Evolutionary conservation across 1,284 basidiomycete genomes (phyloP).

Genomic region (Gomphus bonarii): DNA sequence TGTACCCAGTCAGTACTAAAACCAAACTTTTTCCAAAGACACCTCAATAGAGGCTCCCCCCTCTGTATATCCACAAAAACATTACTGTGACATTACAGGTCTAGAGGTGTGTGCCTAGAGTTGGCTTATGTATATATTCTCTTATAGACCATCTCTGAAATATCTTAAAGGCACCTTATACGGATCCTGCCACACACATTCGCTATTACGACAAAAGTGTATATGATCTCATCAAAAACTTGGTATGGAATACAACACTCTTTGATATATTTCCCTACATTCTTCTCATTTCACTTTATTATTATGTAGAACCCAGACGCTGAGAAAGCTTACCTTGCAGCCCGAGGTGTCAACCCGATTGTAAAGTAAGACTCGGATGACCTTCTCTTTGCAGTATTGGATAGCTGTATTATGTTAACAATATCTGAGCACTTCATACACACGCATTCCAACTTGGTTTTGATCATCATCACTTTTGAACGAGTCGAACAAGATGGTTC

Average conservation of each 20-base stretch:
- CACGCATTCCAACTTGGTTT: too few relatives aligned
- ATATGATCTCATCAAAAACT: constrained; percentile 70
- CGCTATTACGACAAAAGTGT: constrained; percentile 82
- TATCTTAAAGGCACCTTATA: constrained; percentile 63
- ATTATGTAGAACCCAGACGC: constrained; percentile 30
- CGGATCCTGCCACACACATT: constrained; percentile 72
- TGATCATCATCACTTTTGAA: too few relatives aligned
- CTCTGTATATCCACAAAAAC: constrained; percentile 64
- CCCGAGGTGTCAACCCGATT: constrained; percentile 41
- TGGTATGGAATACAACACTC: constrained; percentile 39
- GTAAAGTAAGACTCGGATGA: constrained; percentile 27
- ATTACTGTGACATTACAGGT: constrained; percentile 84
- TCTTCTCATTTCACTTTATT: neutral
- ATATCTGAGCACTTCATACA: too few relatives aligned
- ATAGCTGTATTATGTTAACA: too few relatives aligned
- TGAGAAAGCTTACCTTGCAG: constrained; percentile 39
- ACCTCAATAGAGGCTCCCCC: constrained; percentile 80
- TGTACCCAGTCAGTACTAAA: neutral
- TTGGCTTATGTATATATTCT: neutral
- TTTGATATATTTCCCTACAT: neutral
- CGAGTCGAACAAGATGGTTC: too few relatives aligned
- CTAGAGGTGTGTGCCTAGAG: constrained; percentile 47
- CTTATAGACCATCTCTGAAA: neutral
- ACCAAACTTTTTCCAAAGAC: constrained; percentile 34
- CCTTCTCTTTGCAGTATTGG: too few relatives aligned